phyloP scores from a whole-genome alignment of 148 eudicot species.

The Euryodendron excelsum region DNA sequence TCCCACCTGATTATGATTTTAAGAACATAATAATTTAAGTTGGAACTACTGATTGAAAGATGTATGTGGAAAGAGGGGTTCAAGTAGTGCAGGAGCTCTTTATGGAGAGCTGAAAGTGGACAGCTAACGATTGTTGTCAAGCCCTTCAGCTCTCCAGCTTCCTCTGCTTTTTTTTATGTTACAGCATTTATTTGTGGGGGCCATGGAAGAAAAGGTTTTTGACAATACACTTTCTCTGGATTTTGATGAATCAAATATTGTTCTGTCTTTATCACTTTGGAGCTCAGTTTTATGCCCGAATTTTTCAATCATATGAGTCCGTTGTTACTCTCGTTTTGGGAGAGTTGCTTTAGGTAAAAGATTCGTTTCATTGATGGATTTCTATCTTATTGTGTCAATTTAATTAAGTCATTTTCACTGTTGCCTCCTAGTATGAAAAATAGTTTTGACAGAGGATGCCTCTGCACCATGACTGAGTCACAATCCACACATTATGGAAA shows the following conservation, averaged over 20 bases:
- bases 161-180: too few species aligned
- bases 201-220: not conserved
- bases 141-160: not conserved
- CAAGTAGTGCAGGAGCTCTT: not conserved
- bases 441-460: not conserved
- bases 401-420: too few species aligned
- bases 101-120: not conserved
- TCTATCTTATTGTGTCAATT: not conserved
- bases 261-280: not conserved
- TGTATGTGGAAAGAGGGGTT: not conserved
- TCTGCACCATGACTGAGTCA: not conserved
- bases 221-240: not conserved
- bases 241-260: not conserved
- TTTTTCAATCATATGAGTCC: not conserved
- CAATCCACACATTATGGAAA: not conserved
- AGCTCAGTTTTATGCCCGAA: not conserved
- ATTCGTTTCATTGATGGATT: not conserved
- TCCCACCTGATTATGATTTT: not conserved
- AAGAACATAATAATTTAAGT: not conserved
- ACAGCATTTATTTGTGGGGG: not conserved
- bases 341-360: not conserved
- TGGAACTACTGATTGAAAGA: not conserved
- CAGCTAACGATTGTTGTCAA: not conserved
- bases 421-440: too few species aligned
- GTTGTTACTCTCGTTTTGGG: not conserved